These are phyloP conservation scores for Clausena lansium DNA, from an alignment of 345 rosid genomes.

Conservation along the genomic window DNA sequence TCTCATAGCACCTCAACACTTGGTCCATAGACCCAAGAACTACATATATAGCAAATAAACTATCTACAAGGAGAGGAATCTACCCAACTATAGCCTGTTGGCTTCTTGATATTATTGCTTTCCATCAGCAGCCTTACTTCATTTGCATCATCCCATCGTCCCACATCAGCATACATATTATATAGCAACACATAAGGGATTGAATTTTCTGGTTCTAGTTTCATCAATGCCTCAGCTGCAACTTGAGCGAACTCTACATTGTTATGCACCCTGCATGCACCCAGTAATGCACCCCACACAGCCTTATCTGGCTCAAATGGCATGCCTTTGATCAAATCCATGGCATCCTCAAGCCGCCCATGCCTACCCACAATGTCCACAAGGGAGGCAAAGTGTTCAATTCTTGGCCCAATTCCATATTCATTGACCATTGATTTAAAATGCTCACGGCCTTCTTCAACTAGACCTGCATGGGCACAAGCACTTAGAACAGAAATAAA, in stretches of 20 bases:
- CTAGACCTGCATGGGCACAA: conserved; percentile 65
- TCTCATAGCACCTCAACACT: neutral
- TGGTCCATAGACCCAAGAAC: neutral
- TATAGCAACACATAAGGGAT: conserved; percentile 61
- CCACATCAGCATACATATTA: conserved; percentile 65
- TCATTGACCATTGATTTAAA: conserved; percentile 54
- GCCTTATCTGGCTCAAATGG: conserved; percentile 61
- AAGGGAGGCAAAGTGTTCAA: conserved; percentile 65
- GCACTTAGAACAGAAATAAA: conserved; percentile 65
- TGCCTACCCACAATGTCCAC: conserved; percentile 55
- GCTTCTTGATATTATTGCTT: conserved; percentile 47
- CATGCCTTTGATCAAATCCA: conserved; percentile 54
- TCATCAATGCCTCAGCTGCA: conserved; percentile 68
- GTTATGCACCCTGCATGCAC: conserved; percentile 62
- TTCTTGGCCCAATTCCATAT: conserved; percentile 47
- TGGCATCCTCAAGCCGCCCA: conserved; percentile 61
- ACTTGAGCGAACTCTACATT: conserved; percentile 48
- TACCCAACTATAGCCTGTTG: conserved; percentile 48
- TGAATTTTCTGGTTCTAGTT: conserved; percentile 68
- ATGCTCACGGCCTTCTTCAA: conserved; percentile 51
- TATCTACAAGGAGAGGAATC: conserved; percentile 20
- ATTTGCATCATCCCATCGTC: conserved; percentile 63
- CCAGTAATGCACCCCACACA: conserved; percentile 78
- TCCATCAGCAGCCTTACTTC: conserved; percentile 57
- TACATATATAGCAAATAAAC: neutral